phyloP scores from a whole-genome alignment of 2,329 filamentous ascomycete species.

The Herpomyces periplanetae region DNA sequence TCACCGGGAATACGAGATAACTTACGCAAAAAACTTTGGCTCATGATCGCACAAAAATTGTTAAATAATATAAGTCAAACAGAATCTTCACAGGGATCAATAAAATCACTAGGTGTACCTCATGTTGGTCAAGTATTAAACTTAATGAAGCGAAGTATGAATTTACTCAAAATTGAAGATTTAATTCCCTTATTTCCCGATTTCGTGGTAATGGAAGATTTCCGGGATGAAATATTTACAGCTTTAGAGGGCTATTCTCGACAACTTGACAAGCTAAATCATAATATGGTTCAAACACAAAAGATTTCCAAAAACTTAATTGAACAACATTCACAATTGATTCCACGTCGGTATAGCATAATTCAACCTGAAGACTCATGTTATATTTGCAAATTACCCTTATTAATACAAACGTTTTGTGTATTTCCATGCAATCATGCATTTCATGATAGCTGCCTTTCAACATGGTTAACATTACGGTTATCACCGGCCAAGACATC shows the following conservation, averaged over 20 bases:
- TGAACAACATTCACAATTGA: slow-evolving; percentile 34
- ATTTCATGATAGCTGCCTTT: slow-evolving; percentile 84
- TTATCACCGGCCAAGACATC: slow-evolving; percentile 32
- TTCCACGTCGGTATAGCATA: slow-evolving; percentile 82
- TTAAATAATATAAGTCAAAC: slow-evolving; percentile 14
- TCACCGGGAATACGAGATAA: slow-evolving; percentile 30
- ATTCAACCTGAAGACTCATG: slow-evolving; percentile 87
- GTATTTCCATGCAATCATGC: slow-evolving; percentile 95
- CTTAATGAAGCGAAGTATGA: slow-evolving; percentile 61
- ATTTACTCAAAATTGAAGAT: slow-evolving; percentile 73
- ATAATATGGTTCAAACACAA: slow-evolving; percentile 74
- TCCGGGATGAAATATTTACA: slow-evolving; percentile 86
- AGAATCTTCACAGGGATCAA: not conserved
- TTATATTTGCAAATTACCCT: slow-evolving; percentile 45
- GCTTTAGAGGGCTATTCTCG: slow-evolving; percentile 74
- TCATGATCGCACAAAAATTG: slow-evolving; percentile 72
- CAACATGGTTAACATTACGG: slow-evolving; percentile 41
- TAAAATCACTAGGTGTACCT: not conserved
- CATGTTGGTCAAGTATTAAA: slow-evolving; percentile 13
- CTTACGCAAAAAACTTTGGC: slow-evolving; percentile 72
- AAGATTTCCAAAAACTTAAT: slow-evolving; percentile 71
- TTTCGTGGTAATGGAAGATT: slow-evolving; percentile 93
- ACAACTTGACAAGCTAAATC: slow-evolving; percentile 50
- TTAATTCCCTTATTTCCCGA: slow-evolving; percentile 94
- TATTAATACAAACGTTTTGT: slow-evolving; percentile 73